Evolutionary conservation across 2,329 filamentous ascomycete genomes (phyloP), one percentile per base, ranked within the genome.

Genomic region (Botrytis elliptica): DNA sequence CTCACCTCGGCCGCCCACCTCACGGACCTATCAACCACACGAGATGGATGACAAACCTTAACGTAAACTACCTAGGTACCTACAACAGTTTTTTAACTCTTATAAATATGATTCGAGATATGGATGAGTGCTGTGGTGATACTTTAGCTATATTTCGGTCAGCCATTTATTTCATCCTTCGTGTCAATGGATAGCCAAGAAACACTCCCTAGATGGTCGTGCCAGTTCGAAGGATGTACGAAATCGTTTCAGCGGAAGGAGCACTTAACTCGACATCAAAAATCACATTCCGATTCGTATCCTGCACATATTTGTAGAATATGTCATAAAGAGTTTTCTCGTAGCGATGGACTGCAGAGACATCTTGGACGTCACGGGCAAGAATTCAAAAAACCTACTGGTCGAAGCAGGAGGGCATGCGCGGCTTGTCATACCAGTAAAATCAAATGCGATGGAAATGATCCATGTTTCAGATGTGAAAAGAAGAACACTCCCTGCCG

Each of bases 401-500:
- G 76, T 2, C 80, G 84, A 64, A 81, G 81, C 38, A 82, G 82
- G 42, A 80, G 81, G 12, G 84, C 85, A 16, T 86, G 85, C 67
- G 81, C 84, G 75, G 80, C 82, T 10, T 86, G 84, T 42, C 84
- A 84, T 66, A 78, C 81, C n/a, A 84, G 83, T 74, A 86, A 85
- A 77, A 84, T 82, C 2, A 85, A 84, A 74, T 85, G 84, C 68
- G 82, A 84, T 73, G 84, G 84, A 2, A 82, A 83, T 20, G 72
- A 77, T 2, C 80, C 79, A 38, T 85, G 84, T 63, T 80, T 81
- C 1, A 81, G 83, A 3, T 85, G 84, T 64, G 75, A 76, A 7
- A 85, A 84, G 75, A 80, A 82, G 72, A 81, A 80, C 2, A 80
- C 84, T 29, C 75, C 76, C 25, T 85, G 84, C 74, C 82, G 80